Conservation (phyloP, 371 early-diverging fungal genomes). For the Chytridium lagenaria region DNA sequence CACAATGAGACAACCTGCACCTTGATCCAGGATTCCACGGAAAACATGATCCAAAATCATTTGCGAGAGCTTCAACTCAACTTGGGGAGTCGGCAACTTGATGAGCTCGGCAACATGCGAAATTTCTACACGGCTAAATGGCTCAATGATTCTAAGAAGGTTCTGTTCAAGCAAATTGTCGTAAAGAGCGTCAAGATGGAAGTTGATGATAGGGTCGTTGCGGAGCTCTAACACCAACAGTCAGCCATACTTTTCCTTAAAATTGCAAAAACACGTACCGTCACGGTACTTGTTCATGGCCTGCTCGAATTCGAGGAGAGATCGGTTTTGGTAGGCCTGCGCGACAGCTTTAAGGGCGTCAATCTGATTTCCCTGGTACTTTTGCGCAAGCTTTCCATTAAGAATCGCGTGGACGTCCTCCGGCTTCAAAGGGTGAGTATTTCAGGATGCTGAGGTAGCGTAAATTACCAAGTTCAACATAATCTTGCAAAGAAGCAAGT, state of each 20-base stretch:
- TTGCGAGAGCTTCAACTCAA: slow-evolving; percentile 94
- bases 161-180: slow-evolving; percentile 98
- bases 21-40: slow-evolving; percentile 96
- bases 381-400: slow-evolving; percentile 80
- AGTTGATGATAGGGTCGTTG: slow-evolving; percentile 90
- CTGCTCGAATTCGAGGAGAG: slow-evolving; percentile 91
- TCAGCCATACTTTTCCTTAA: not conserved
- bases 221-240: slow-evolving; percentile 68
- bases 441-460: not conserved
- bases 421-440: slow-evolving; percentile 52
- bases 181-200: slow-evolving; percentile 89
- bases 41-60: slow-evolving; percentile 98
- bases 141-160: slow-evolving; percentile 96
- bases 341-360: slow-evolving; percentile 96
- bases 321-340: slow-evolving; percentile 91
- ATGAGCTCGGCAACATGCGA: slow-evolving; percentile 92
- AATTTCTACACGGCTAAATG: slow-evolving; percentile 97
- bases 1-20: slow-evolving; percentile 91
- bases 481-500: slow-evolving; percentile 97
- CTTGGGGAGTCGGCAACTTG: slow-evolving; percentile 86
- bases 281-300: slow-evolving; percentile 82
- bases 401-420: slow-evolving; percentile 88
- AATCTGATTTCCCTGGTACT: slow-evolving; percentile 73
- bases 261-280: slow-evolving; percentile 60
- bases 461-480: slow-evolving; percentile 87